phyloP scores from a whole-genome alignment of 2,329 filamentous ascomycete species.

The Akanthomyces muscarius region DNA sequence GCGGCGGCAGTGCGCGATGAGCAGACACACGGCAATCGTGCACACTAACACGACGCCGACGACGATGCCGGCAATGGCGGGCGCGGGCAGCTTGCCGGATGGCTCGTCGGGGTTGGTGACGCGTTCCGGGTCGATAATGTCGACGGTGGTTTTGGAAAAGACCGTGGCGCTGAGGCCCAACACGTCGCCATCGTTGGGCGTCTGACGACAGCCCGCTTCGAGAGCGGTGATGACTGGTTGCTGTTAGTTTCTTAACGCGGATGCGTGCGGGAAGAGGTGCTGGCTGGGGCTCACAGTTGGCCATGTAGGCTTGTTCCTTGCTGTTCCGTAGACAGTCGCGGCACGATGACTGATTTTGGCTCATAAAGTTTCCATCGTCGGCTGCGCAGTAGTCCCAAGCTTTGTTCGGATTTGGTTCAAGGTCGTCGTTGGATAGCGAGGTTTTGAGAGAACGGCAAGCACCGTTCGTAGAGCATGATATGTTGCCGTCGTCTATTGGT shows the following conservation, averaged over 20 bases:
- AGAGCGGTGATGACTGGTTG: constrained; percentile 36
- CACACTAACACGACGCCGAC: constrained; percentile 35
- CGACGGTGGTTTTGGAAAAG: constrained; percentile 36
- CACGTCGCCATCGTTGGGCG: constrained; percentile 34
- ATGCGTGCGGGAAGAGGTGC: neutral
- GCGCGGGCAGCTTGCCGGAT: constrained; percentile 18
- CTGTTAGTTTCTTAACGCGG: neutral
- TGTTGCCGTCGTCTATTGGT: constrained; percentile 29
- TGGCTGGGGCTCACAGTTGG: constrained; percentile 44
- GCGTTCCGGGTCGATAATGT: constrained; percentile 35
- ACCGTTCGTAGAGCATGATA: constrained; percentile 40
- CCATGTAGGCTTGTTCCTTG: constrained; percentile 38
- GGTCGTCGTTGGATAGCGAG: constrained; percentile 33
- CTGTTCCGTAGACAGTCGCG: constrained; percentile 39
- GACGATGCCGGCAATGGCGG: constrained; percentile 49
- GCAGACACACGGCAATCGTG: neutral
- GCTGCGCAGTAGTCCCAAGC: constrained; percentile 38
- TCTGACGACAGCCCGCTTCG: constrained; percentile 44
- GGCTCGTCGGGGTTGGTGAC: constrained; percentile 14
- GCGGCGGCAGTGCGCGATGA: neutral
- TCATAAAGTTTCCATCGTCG: constrained; percentile 31
- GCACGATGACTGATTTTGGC: constrained; percentile 22
- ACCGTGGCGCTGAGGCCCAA: constrained; percentile 41
- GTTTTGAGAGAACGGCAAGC: constrained; percentile 39
- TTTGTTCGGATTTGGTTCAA: constrained; percentile 24